Percentiles rank a stretch among this genome's conserved stretches.
Evolutionary conservation across 2,329 filamentous ascomycete genomes (phyloP).

Genomic region (Penicillium psychrosexuale): DNA sequence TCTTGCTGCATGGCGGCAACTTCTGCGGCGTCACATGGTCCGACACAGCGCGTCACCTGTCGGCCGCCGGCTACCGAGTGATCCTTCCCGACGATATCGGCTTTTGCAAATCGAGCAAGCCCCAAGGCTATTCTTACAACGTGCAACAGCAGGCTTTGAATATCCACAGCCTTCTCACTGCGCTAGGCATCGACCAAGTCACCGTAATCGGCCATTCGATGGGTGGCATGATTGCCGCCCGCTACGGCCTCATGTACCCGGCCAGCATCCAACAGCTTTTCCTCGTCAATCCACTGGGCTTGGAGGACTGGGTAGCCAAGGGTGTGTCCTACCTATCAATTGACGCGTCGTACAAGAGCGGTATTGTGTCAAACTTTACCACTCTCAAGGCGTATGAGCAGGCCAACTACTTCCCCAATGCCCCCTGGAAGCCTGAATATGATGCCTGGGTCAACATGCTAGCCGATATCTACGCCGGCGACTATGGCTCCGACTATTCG

Average conservation of each 20-base stretch:
- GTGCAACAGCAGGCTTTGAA: slow-evolving; percentile 12
- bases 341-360: slow-evolving; percentile 6
- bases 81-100: slow-evolving; percentile 17
- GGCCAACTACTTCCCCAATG: slow-evolving; percentile 12
- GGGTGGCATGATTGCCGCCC: slow-evolving; percentile 16
- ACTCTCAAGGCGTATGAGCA: slow-evolving; percentile 13
- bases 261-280: slow-evolving; percentile 10
- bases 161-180: slow-evolving; percentile 13
- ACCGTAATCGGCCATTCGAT: slow-evolving; percentile 15
- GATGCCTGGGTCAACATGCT: slow-evolving; percentile 15
- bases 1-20: slow-evolving; percentile 14
- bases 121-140: slow-evolving; percentile 16
- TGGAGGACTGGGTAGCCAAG: slow-evolving; percentile 16
- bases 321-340: slow-evolving; percentile 11
- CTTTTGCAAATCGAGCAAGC: slow-evolving; percentile 19
- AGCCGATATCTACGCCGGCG: slow-evolving; percentile 12
- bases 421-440: slow-evolving; percentile 13
- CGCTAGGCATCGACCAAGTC: slow-evolving; percentile 8
- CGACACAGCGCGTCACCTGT: slow-evolving; percentile 12
- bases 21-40: slow-evolving; percentile 17
- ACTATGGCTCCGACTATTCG: slow-evolving; percentile 11
- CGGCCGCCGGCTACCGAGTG: slow-evolving; percentile 13
- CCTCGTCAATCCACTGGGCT: slow-evolving; percentile 12
- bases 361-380: slow-evolving; percentile 11
- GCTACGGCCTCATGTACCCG: slow-evolving; percentile 17